Evolutionary conservation across 345 rosid genomes (phyloP), one percentile per base, ranked within the genome.

Genomic region (Boechera stricta): DNA sequence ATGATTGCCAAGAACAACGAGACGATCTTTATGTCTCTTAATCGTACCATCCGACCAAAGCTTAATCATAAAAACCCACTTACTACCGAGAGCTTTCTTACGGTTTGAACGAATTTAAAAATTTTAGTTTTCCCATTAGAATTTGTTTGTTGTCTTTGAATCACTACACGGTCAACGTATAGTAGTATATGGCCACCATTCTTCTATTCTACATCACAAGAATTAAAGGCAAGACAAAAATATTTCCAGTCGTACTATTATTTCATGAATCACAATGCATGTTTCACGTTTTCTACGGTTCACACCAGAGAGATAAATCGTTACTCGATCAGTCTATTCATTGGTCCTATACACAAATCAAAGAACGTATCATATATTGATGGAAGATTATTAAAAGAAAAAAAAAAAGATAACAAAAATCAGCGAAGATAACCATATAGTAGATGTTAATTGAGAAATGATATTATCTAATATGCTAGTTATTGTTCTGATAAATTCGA

Each of bases 281-380:
- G 53, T 44, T 42, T 13, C 68, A 44, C 53, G 52, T 63, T 26
- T 18, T 61, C 66, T 21, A 3, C 62, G 39, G 62, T 32, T n/a
- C 11, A 15, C 11, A 9, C 42, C 4, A 38, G 8, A 1, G 28
- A 56, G 16, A 6, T 3, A 2, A 16, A 32, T 57, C 38, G 38
- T 32, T 33, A 57, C 5, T 39, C 12, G 11, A 10, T 57, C 18
- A 13, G 21, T n/a, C 13, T 58, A 16, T 35, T 35, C 44, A 58
- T 38, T 60, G 15, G 64, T 56, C 2, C 13, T 6, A 29, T 3
- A 29, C 35, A 28, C 8, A 26, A 10, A 7, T 29, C 13, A 29
- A 55, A 28, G 18, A 29, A 26, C 6, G 11, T 35, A 35, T 7
- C 2, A 3, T 35, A 35, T 35, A 35, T 6, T 35, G 38, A 6